Conservation (phyloP, 306 rosid species). For the Geum urbanum region DNA sequence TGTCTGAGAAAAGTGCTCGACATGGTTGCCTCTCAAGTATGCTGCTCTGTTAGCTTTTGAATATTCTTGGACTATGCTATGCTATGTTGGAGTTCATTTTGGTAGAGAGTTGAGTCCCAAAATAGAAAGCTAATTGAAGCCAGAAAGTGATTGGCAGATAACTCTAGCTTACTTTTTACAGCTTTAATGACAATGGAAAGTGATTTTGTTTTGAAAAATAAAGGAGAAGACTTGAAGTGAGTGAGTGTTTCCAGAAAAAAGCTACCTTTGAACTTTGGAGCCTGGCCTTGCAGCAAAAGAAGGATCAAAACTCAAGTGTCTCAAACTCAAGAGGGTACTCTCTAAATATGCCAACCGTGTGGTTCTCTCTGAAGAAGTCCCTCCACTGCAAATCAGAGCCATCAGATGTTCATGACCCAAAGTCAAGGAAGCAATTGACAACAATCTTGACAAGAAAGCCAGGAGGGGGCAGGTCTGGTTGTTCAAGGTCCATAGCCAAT, state of each 20-base stretch:
- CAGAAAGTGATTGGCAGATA: conserved; percentile 12
- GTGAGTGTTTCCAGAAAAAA: neutral
- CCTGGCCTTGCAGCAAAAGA: neutral
- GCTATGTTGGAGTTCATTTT: conserved; percentile 16
- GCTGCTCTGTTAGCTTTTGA: conserved; percentile 13
- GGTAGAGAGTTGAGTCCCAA: conserved; percentile 15
- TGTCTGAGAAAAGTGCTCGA: conserved; percentile 10
- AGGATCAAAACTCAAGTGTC: neutral
- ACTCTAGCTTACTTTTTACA: conserved; percentile 10
- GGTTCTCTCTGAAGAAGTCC: conserved; percentile 80
- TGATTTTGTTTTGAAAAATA: conserved; percentile 23
- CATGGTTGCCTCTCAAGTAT: conserved; percentile 4
- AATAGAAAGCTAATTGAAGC: conserved; percentile 21
- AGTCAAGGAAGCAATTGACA: conserved; percentile 55
- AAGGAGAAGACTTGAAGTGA: conserved; percentile 19
- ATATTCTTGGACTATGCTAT: conserved; percentile 4
- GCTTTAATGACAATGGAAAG: conserved; percentile 30
- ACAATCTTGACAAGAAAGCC: conserved; percentile 69
- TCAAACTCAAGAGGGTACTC: neutral
- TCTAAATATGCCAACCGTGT: conserved; percentile 67
- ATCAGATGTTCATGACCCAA: conserved; percentile 85
- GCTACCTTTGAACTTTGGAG: conserved; percentile 20
- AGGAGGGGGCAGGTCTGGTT: conserved; percentile 63
- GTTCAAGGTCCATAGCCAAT: conserved; percentile 88
- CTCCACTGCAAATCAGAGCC: conserved; percentile 85